Percentiles rank a stretch among this genome's conserved stretches.
Evolutionary conservation across 257 asterid genomes (phyloP).

Genomic region (Capsicum chinense): DNA sequence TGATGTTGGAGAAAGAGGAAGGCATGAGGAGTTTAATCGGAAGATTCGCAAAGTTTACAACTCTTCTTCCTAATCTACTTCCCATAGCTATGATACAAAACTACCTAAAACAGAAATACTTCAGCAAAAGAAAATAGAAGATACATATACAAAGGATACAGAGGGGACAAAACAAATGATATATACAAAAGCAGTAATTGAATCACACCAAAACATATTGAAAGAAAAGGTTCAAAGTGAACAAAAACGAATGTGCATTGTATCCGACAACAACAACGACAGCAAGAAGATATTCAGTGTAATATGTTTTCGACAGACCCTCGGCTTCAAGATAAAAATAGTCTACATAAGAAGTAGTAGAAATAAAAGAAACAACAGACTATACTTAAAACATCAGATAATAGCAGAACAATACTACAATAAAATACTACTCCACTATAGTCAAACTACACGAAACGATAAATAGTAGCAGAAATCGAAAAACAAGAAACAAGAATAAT

Average conservation of each 20-base stretch:
- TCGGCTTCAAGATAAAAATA: no score
- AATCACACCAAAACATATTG: neutral
- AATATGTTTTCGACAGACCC: no score
- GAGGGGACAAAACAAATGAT: neutral
- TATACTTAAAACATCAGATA: no score
- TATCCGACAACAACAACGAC: neutral
- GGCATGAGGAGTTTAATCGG: constrained; percentile 96
- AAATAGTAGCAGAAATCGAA: no score
- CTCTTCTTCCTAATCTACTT: constrained; percentile 81
- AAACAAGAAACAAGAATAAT: no score
- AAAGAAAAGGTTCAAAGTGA: neutral
- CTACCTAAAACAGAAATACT: neutral
- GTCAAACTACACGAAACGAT: no score
- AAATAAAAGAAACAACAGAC: no score
- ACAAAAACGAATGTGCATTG: neutral
- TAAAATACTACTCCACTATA: no score
- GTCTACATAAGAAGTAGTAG: no score
- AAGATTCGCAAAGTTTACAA: constrained; percentile 72
- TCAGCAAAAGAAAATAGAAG: neutral
- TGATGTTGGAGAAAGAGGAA: constrained; percentile 70
- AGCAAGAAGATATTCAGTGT: no score
- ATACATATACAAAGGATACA: neutral
- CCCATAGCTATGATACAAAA: constrained; percentile 49
- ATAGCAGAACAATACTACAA: no score
- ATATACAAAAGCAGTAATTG: neutral